A percentile compares a stretch with the other conserved stretches of the same genome.
Conservation (phyloP, 1,284 basidiomycete genomes). For the Fomitiporia mediterranea region DNA sequence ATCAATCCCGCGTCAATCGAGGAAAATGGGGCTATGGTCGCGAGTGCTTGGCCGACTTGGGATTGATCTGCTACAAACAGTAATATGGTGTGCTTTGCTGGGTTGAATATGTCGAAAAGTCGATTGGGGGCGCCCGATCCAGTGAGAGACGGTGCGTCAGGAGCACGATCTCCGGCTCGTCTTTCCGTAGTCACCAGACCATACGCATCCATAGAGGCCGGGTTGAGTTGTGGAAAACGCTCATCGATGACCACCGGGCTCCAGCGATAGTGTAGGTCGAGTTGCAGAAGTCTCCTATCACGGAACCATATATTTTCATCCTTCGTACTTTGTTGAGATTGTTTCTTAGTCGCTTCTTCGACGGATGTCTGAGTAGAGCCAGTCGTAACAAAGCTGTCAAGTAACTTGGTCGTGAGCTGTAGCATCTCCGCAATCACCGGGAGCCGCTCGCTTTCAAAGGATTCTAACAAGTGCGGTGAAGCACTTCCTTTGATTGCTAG, state of each 20-base stretch:
- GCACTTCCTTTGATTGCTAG: slow-evolving; percentile 34
- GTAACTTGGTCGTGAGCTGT: too few relatives aligned
- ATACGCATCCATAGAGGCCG: not conserved
- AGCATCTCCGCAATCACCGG: slow-evolving; percentile 39
- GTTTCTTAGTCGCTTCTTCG: slow-evolving; percentile 1
- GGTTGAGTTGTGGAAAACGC: not conserved
- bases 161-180: slow-evolving; percentile 7
- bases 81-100: slow-evolving; percentile 20
- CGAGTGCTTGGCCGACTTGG: not conserved
- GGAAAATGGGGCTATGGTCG: not conserved
- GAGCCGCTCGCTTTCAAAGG: slow-evolving; percentile 34
- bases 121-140: not conserved
- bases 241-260: slow-evolving; percentile 22
- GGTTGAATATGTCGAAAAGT: slow-evolving; percentile 22
- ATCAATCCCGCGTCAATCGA: slow-evolving; percentile 4
- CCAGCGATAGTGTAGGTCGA: slow-evolving; percentile 23
- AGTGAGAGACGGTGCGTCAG: too few relatives aligned
- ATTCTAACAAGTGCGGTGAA: slow-evolving; percentile 30
- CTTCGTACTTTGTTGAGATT: not conserved
- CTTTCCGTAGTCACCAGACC: not conserved
- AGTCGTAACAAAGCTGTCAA: too few relatives aligned
- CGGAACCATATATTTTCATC: slow-evolving; percentile 6
- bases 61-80: slow-evolving; percentile 9
- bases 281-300: slow-evolving; percentile 12
- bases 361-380: too few relatives aligned